Evolutionary conservation across 495 filamentous ascomycete genomes (phyloP).

Genomic region (Bacidia gigantensis): DNA sequence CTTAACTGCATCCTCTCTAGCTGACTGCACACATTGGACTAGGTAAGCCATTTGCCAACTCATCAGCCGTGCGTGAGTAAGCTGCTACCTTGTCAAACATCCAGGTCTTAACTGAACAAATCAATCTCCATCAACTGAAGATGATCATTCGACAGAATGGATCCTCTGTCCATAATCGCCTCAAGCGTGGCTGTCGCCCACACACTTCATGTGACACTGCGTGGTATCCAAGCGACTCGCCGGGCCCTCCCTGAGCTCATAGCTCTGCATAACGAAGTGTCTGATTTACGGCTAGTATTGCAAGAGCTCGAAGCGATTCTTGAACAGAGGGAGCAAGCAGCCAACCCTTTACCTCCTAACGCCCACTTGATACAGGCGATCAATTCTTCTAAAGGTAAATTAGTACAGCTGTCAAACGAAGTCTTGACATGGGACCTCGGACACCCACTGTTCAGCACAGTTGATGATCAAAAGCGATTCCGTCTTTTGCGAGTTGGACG

Average conservation of each 20-base stretch:
- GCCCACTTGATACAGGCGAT: background rate
- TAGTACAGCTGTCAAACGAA: background rate
- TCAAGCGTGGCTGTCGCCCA: background rate
- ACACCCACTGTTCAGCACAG: background rate
- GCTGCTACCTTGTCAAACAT: no score
- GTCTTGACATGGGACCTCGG: background rate
- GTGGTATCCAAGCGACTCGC: background rate
- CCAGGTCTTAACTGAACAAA: no score
- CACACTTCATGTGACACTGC: background rate
- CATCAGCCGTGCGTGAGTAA: no score
- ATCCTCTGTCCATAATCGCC: slow-evolving; percentile 1
- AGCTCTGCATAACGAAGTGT: background rate
- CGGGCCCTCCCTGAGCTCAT: background rate
- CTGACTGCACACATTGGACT: no score
- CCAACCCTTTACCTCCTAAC: background rate
- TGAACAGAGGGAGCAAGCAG: background rate
- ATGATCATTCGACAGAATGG: no score
- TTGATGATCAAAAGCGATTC: background rate
- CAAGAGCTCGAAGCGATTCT: background rate
- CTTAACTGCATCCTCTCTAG: no score
- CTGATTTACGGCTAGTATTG: background rate
- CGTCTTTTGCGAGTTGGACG: background rate
- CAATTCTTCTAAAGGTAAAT: background rate
- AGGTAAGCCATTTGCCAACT: no score
- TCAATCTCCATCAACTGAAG: no score